These are phyloP conservation scores for Colletotrichum zoysiae DNA, from an alignment of 2,329 filamentous ascomycete genomes.

Conservation along the genomic window DNA sequence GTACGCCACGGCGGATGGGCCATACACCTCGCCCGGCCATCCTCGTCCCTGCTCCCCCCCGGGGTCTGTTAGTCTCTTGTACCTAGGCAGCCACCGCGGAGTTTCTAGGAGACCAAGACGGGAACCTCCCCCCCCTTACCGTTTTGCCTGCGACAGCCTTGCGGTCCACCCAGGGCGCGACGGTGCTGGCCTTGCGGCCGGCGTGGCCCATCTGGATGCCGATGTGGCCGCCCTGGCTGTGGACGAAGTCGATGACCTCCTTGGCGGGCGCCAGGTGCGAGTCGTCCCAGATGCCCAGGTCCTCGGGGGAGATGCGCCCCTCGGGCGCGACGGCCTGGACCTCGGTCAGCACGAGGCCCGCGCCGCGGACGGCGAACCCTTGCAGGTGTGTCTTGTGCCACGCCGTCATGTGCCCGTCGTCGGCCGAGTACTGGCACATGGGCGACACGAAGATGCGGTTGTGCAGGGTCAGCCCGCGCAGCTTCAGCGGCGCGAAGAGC, in stretches of 20 bases:
- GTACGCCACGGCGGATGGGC: constrained; percentile 44
- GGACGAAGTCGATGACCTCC: constrained; percentile 73
- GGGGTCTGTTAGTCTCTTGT: background rate
- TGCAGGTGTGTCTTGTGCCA: constrained; percentile 59
- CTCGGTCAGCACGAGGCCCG: constrained; percentile 76
- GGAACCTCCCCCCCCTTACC: constrained; percentile 27
- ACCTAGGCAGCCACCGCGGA: background rate
- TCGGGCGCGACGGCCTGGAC: constrained; percentile 75
- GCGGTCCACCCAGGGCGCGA: constrained; percentile 67
- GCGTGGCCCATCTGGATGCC: constrained; percentile 79
- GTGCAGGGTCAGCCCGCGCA: constrained; percentile 58
- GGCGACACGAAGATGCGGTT: constrained; percentile 62
- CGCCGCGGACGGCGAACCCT: constrained; percentile 52
- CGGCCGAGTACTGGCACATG: constrained; percentile 62
- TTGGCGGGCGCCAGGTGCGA: constrained; percentile 73
- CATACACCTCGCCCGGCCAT: constrained; percentile 58
- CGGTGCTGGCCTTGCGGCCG: constrained; percentile 67
- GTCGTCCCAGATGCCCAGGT: constrained; percentile 78
- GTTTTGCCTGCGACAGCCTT: constrained; percentile 65
- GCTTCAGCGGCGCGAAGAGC: constrained; percentile 59
- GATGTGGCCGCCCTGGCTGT: constrained; percentile 74
- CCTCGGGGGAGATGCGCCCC: constrained; percentile 79
- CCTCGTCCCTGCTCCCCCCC: constrained; percentile 45
- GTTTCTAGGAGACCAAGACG: background rate
- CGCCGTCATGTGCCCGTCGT: constrained; percentile 56